Percentiles rank a stretch among this genome's conserved stretches.
These are phyloP conservation scores for Babesia sp. DNA, from an alignment of 169 alveolate genomes.

Conservation along the genomic window DNA sequence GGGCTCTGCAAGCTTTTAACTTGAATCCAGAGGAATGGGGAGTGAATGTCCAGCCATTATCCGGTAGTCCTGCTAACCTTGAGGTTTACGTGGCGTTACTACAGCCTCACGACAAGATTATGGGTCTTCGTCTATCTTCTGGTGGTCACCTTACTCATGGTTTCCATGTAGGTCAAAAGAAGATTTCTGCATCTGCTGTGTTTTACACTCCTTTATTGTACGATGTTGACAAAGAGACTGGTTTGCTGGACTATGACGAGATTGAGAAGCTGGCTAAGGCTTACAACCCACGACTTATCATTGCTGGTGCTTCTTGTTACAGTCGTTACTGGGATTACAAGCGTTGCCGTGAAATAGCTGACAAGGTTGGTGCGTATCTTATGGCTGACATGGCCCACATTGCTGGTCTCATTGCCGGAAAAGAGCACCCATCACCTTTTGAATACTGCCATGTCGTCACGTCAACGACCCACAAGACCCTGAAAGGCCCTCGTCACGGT, in stretches of 20 bases:
- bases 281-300: slow-evolving; percentile 75
- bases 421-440: slow-evolving; percentile 87
- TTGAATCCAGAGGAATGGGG: slow-evolving; percentile 94
- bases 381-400: slow-evolving; percentile 97
- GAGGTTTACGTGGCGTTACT: slow-evolving; percentile 93
- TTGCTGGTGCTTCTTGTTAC: slow-evolving; percentile 79
- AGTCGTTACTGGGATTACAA: slow-evolving; percentile 84
- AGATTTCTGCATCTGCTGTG: slow-evolving; percentile 92
- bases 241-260: slow-evolving; percentile 90
- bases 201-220: slow-evolving; percentile 93
- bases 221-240: slow-evolving; percentile 86
- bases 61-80: slow-evolving; percentile 97
- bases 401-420: slow-evolving; percentile 93
- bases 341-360: slow-evolving; percentile 89
- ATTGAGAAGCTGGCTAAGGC: slow-evolving; percentile 85
- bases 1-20: slow-evolving; percentile 93
- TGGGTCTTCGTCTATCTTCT: slow-evolving; percentile 94
- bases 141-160: slow-evolving; percentile 97
- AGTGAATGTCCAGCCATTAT: slow-evolving; percentile 94
- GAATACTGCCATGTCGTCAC: slow-evolving; percentile 94
- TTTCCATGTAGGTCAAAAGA: slow-evolving; percentile 84
- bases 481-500: slow-evolving; percentile 96
- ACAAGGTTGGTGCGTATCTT: slow-evolving; percentile 92
- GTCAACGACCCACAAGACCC: slow-evolving; percentile 95
- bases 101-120: slow-evolving; percentile 93